Conservation (phyloP, 2,329 filamentous ascomycete species). For the Colletotrichum viniferum region DNA sequence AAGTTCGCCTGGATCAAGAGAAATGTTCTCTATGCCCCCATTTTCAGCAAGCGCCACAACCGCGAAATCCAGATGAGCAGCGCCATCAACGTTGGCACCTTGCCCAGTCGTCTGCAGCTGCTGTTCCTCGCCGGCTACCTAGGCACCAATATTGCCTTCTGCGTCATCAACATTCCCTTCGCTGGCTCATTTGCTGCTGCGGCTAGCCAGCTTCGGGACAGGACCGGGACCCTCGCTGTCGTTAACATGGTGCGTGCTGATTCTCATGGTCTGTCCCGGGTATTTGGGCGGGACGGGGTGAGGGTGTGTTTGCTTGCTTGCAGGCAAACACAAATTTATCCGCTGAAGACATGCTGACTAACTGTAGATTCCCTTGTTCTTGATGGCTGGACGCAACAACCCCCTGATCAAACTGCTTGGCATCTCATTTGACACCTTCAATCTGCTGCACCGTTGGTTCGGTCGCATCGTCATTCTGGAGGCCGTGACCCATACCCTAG, state of each 20-base stretch:
- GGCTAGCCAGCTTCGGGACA: constrained; percentile 63
- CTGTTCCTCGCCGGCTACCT: constrained; percentile 64
- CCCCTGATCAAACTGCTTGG: constrained; percentile 73
- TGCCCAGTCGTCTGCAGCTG: constrained; percentile 69
- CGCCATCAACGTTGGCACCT: constrained; percentile 64
- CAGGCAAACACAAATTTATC: background rate
- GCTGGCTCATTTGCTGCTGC: constrained; percentile 47
- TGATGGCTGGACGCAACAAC: constrained; percentile 79
- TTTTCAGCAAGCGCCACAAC: constrained; percentile 70
- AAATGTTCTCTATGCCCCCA: constrained; percentile 67
- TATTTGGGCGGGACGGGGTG: background rate
- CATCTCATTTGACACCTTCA: constrained; percentile 83
- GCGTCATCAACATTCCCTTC: constrained; percentile 69
- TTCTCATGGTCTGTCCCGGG: background rate
- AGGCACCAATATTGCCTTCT: constrained; percentile 76
- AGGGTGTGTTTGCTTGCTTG: background rate
- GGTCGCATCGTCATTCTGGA: constrained; percentile 77
- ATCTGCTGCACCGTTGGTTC: constrained; percentile 81
- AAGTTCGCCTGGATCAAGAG: constrained; percentile 67
- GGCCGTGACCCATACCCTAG: constrained; percentile 67
- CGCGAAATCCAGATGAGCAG: constrained; percentile 67
- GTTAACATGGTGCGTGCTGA: constrained; percentile 70
- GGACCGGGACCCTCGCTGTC: constrained; percentile 71
- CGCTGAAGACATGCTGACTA: constrained; percentile 6
- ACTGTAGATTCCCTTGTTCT: constrained; percentile 65